Percentiles rank a stretch among this genome's conserved stretches.
Evolutionary conservation across 768 basidiomycete species (phyloP).

Genomic region (Boletus pseudo-olivaceus): DNA sequence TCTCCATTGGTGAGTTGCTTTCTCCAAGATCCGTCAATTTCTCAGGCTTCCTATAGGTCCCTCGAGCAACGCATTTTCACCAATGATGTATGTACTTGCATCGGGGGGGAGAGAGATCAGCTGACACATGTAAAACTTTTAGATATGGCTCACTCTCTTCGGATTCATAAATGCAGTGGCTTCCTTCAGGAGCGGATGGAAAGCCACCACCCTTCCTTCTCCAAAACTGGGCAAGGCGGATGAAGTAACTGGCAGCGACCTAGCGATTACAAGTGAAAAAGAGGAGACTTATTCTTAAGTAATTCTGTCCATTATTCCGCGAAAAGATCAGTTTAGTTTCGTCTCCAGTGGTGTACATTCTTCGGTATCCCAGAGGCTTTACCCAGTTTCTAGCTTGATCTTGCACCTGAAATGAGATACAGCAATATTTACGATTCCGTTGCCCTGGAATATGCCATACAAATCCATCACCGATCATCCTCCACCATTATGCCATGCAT

Average conservation of each 20-base stretch:
- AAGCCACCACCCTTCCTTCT: slow-evolving; percentile 47
- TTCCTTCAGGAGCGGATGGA: slow-evolving; percentile 70
- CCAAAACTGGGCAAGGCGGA: neutral
- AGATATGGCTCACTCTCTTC: slow-evolving; percentile 41
- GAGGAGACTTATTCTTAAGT: slow-evolving; percentile 10
- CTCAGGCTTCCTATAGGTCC: slow-evolving; percentile 47
- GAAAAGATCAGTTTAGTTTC: neutral
- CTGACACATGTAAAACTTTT: slow-evolving; percentile 5
- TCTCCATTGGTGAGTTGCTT: slow-evolving; percentile 66
- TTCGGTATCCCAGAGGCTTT: neutral
- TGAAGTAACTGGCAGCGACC: slow-evolving; percentile 2
- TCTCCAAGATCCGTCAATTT: neutral
- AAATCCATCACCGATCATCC: neutral
- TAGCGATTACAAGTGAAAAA: slow-evolving; percentile 8
- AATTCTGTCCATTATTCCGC: neutral
- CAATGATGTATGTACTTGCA: slow-evolving; percentile 49
- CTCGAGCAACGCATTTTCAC: slow-evolving; percentile 61
- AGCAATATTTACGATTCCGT: neutral
- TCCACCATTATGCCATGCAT: neutral
- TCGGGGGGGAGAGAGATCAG: neutral
- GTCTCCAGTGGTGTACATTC: neutral
- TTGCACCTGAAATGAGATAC: neutral
- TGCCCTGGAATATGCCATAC: neutral
- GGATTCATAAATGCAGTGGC: slow-evolving; percentile 50
- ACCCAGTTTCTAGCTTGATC: too few relatives aligned